A percentile compares a stretch with the other conserved stretches of the same genome.
phyloP scores from a whole-genome alignment of 2,329 filamentous ascomycete species.

The Fusarium subtropicale region DNA sequence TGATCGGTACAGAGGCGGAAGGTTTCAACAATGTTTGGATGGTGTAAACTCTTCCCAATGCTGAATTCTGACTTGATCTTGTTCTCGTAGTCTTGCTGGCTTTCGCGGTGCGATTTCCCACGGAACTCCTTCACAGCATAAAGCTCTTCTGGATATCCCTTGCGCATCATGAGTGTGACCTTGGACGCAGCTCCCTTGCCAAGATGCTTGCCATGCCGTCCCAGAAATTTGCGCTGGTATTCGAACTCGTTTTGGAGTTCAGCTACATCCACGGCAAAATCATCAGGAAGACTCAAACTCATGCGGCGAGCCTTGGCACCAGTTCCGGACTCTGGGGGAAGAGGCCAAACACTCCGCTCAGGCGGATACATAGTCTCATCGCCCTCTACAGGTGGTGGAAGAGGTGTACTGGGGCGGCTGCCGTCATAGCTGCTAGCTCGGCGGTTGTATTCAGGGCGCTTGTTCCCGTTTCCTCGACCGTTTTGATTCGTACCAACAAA shows the following conservation, averaged over 20 bases:
- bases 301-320: conserved; percentile 83
- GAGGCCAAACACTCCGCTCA: conserved; percentile 65
- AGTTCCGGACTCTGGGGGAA: conserved; percentile 75
- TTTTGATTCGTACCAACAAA: conserved; percentile 53
- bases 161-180: conserved; percentile 82
- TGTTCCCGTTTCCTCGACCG: conserved; percentile 33
- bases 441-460: conserved; percentile 44
- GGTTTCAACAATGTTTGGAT: conserved; percentile 89
- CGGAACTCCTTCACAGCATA: conserved; percentile 92
- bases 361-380: conserved; percentile 51
- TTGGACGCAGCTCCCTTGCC: conserved; percentile 87
- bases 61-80: conserved; percentile 94
- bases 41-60: conserved; percentile 85
- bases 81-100: conserved; percentile 79
- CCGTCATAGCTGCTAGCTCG: conserved; percentile 65
- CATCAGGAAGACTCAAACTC: conserved; percentile 78
- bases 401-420: conserved; percentile 46
- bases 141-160: conserved; percentile 71
- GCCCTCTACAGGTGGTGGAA: conserved; percentile 30
- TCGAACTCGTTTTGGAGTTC: conserved; percentile 78
- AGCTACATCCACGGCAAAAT: conserved; percentile 77
- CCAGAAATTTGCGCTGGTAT: conserved; percentile 76
- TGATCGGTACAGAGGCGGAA: conserved; percentile 79
- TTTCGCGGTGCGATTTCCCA: conserved; percentile 75
- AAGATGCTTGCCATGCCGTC: conserved; percentile 78